A percentile compares a stretch with the other conserved stretches of the same genome.
Evolutionary conservation across 1,284 basidiomycete species (phyloP).

Genomic region (Cutaneotrichosporon sp.): DNA sequence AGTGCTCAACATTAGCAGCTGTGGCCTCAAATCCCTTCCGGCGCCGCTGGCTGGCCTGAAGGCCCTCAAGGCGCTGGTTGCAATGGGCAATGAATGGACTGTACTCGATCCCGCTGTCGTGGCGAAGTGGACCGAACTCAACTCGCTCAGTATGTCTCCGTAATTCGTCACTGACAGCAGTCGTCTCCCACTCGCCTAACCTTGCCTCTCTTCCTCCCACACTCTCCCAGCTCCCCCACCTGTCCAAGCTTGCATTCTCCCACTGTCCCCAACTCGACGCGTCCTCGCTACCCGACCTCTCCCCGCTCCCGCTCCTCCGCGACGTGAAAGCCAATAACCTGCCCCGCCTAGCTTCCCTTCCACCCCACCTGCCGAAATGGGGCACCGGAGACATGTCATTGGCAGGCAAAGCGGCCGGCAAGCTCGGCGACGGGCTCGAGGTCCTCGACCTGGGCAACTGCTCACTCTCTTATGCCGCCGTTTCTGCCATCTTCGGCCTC

Average conservation of each 20-base stretch:
- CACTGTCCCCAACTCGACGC: constrained; percentile 39
- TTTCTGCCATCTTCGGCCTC: constrained; percentile 24
- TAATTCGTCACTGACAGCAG: constrained; percentile 16
- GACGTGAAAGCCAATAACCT: constrained; percentile 46
- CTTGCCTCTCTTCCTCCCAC: constrained; percentile 27
- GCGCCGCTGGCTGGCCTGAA: constrained; percentile 18
- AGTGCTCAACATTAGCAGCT: constrained; percentile 43
- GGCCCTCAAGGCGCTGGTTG: constrained; percentile 43
- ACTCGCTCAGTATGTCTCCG: constrained; percentile 39
- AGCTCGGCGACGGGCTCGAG: constrained; percentile 38
- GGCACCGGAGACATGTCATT: constrained; percentile 36
- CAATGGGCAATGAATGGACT: constrained; percentile 41
- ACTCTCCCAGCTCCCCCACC: constrained; percentile 26
- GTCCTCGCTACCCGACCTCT: constrained; percentile 34
- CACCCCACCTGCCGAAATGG: constrained; percentile 33
- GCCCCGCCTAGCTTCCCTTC: constrained; percentile 32
- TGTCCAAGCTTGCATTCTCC: constrained; percentile 43
- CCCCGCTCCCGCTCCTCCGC: constrained; percentile 37
- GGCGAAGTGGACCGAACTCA: constrained; percentile 35
- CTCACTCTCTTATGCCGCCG: constrained; percentile 27
- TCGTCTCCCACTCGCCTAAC: constrained; percentile 43
- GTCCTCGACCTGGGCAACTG: constrained; percentile 44
- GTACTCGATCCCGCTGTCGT: constrained; percentile 30
- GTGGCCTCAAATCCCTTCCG: constrained; percentile 29
- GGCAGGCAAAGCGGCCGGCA: constrained; percentile 6